Percentiles rank a stretch among this genome's conserved stretches.
Evolutionary conservation across 2,329 filamentous ascomycete species (phyloP).

Genomic region (Colletotrichum higginsianum): DNA sequence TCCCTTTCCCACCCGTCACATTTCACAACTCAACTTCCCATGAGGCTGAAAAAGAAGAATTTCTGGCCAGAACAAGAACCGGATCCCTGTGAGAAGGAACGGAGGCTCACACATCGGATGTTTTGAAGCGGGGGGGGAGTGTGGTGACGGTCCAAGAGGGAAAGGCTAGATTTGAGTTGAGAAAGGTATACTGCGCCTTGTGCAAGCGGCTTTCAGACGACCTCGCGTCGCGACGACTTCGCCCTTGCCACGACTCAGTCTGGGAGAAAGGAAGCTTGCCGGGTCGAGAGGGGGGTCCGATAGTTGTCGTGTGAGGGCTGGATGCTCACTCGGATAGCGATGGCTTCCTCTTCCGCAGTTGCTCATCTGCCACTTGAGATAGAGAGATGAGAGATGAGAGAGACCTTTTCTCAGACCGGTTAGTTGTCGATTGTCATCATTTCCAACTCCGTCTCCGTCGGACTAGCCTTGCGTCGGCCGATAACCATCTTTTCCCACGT

Average conservation of each 20-base stretch:
- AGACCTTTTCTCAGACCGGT: not conserved
- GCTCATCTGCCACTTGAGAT: not conserved
- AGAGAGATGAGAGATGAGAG: too few relatives aligned
- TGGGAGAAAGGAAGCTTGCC: not conserved
- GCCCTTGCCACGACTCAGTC: not conserved
- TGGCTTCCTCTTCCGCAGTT: not conserved
- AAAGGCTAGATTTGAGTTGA: slow-evolving; percentile 4
- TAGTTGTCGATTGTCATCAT: slow-evolving; percentile 2
- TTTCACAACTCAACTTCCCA: slow-evolving; percentile 23
- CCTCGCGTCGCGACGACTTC: slow-evolving; percentile 4
- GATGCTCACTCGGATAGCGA: not conserved
- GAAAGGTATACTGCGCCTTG: slow-evolving; percentile 18
- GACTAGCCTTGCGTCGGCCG: not conserved
- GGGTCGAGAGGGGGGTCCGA: not conserved
- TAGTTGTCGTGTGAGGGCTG: not conserved
- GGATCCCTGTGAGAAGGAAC: not conserved
- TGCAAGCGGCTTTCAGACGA: slow-evolving; percentile 19
- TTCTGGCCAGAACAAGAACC: not conserved
- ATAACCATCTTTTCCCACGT: slow-evolving; percentile 4
- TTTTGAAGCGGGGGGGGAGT: slow-evolving; percentile 12
- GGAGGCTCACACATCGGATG: slow-evolving; percentile 36
- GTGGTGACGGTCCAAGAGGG: not conserved
- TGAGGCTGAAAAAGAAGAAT: not conserved
- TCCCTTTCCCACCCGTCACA: not conserved
- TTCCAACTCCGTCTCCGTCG: not conserved